phyloP scores from a whole-genome alignment of 495 filamentous ascomycete species.

The Bathelium albidoporum region DNA sequence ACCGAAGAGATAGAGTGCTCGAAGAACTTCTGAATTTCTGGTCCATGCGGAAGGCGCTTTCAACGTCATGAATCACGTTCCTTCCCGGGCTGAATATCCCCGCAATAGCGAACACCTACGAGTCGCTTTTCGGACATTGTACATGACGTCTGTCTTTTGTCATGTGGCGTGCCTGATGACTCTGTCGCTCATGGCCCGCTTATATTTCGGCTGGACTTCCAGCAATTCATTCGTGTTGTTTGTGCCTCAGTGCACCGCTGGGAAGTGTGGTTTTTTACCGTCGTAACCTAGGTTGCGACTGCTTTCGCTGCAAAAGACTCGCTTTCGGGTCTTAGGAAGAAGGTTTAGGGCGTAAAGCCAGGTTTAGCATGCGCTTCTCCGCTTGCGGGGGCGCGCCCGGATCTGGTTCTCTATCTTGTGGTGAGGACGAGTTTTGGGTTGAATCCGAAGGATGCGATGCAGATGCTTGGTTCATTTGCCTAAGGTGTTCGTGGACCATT shows the following conservation, averaged over 20 bases:
- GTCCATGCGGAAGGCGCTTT: too few relatives aligned
- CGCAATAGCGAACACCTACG: too few relatives aligned
- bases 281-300: not conserved
- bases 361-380: constrained; percentile 8
- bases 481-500: constrained; percentile 18
- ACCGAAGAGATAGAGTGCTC: too few relatives aligned
- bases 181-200: not conserved
- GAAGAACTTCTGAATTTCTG: too few relatives aligned
- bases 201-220: not conserved
- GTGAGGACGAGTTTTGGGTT: not conserved
- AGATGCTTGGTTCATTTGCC: not conserved
- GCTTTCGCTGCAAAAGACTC: not conserved
- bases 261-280: not conserved
- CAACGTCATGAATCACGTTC: too few relatives aligned
- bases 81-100: too few relatives aligned
- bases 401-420: not conserved
- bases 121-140: not conserved
- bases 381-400: not conserved
- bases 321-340: not conserved
- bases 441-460: not conserved
- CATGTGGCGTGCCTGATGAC: not conserved
- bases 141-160: constrained; percentile 1
- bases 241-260: not conserved
- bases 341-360: constrained; percentile 16
- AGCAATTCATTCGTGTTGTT: not conserved